Percentiles rank a stretch among this genome's conserved stretches.
phyloP scores from a whole-genome alignment of 371 early-diverging fungal species.

The Mucor circinelloides region DNA sequence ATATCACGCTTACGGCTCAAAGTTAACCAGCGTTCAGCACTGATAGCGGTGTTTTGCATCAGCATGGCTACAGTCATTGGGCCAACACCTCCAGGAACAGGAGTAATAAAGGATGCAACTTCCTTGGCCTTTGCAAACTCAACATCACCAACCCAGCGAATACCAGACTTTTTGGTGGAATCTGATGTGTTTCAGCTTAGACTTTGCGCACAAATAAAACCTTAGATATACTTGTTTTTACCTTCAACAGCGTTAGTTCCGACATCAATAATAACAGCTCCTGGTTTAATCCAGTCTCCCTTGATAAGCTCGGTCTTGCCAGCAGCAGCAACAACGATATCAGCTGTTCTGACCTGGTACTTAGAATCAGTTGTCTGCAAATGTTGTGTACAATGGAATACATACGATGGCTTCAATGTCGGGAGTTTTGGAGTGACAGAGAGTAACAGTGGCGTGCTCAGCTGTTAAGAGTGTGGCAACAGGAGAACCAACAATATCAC shows the following conservation, averaged over 20 bases:
- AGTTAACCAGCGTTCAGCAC: conserved; percentile 77
- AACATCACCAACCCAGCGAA: conserved; percentile 93
- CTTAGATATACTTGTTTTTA: conserved; percentile 15
- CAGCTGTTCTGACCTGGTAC: conserved; percentile 67
- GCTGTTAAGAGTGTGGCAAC: conserved; percentile 80
- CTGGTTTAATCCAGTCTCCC: conserved; percentile 91
- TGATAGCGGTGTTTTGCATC: conserved; percentile 78
- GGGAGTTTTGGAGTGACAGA: conserved; percentile 87
- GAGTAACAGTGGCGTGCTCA: conserved; percentile 86
- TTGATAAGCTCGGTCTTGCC: conserved; percentile 80
- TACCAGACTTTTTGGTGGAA: conserved; percentile 82
- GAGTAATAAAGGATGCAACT: conserved; percentile 83
- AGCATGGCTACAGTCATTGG: conserved; percentile 98
- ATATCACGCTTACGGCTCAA: conserved; percentile 55
- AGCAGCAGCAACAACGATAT: conserved; percentile 89
- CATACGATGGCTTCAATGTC: conserved; percentile 73
- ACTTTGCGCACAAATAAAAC: not conserved
- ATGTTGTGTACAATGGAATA: not conserved
- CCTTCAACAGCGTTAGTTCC: conserved; percentile 87
- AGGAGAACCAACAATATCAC: conserved; percentile 94
- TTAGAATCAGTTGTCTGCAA: not conserved
- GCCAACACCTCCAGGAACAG: conserved; percentile 96
- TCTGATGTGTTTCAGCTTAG: conserved; percentile 46
- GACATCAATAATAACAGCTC: conserved; percentile 93
- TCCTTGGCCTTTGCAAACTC: conserved; percentile 70